Evolutionary conservation across 1,284 basidiomycete genomes (phyloP), one percentile per base, ranked within the genome.

Genomic region (Boletus albobrunnescens): DNA sequence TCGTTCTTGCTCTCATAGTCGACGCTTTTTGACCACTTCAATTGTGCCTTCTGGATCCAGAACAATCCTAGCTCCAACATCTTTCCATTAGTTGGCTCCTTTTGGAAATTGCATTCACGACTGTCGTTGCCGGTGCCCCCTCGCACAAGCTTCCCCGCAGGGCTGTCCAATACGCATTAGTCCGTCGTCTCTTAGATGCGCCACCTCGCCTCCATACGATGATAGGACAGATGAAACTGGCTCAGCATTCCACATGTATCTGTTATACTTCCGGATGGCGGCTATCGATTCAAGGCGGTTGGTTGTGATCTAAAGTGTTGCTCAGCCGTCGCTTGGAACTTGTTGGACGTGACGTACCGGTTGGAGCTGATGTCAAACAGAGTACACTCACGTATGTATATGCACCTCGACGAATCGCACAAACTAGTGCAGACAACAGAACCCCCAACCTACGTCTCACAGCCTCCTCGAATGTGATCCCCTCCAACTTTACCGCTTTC

Each of bases 381-480:
- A 11, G 24, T 26, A 26, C 24, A 26, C 24, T 9, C 24, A 26
- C 10, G 24, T 26, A 26, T 11, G 24, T 11, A n/a, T n/a, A n/a
- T n/a, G n/a, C n/a, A n/a, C n/a, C n/a, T n/a, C n/a, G n/a, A n/a
- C n/a, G n/a, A 16, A 31, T 16, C 7, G n/a, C 4, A 16, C 26
- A 27, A 12, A 11, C 38, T 41, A 41, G 22, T 41, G 31, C n/a
- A 77, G 54, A 56, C 73, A 77, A 31, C 74, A 63, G 62, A 73
- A 77, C 1, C 74, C 74, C 73, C 55, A 10, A 26, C 13, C 41
- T 19, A 2, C 41, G 41, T 17, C 32, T 26, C 67, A 78, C 67
- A 2, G 75, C 78, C 52, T 78, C 69, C 17, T 77, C 75, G 36
- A 77, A 75, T 0, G 71, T 71, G 14, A 79, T 69, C 6, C 76